Evolutionary conservation across 2,329 filamentous ascomycete genomes (phyloP).

Genomic region (Stagonosporopsis cucurbitacearum): DNA sequence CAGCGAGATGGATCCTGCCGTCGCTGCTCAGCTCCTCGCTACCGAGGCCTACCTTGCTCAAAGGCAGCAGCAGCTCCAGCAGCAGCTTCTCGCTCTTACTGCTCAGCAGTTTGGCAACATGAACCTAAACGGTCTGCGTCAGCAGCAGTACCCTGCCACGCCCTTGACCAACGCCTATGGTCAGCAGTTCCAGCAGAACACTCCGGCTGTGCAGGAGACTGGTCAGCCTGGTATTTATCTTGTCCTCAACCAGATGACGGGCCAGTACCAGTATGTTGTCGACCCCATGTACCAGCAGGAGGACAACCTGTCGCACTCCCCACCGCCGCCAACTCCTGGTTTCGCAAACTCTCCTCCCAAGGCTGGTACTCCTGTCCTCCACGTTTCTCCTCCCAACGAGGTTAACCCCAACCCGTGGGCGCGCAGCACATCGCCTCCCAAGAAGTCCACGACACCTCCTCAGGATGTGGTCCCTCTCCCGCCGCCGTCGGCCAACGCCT

Average conservation of each 20-base stretch:
- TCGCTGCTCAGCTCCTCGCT: slow-evolving; percentile 87
- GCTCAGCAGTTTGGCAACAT: slow-evolving; percentile 60
- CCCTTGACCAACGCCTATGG: slow-evolving; percentile 66
- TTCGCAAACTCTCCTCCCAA: slow-evolving; percentile 48
- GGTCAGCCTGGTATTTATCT: slow-evolving; percentile 78
- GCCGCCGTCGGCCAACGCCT: slow-evolving; percentile 87
- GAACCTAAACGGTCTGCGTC: slow-evolving; percentile 63
- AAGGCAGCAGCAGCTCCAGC: slow-evolving; percentile 92
- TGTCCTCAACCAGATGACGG: slow-evolving; percentile 85
- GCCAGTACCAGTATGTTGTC: slow-evolving; percentile 81
- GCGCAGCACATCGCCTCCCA: slow-evolving; percentile 70
- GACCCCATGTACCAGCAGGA: slow-evolving; percentile 67
- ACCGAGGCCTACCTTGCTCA: slow-evolving; percentile 92
- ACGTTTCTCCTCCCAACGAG: slow-evolving; percentile 79
- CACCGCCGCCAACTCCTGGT: slow-evolving; percentile 55
- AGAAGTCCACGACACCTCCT: slow-evolving; percentile 70
- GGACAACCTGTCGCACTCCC: slow-evolving; percentile 54
- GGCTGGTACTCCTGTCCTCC: slow-evolving; percentile 64
- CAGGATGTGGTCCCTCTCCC: slow-evolving; percentile 77
- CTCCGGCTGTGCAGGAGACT: slow-evolving; percentile 69
- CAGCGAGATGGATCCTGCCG: slow-evolving; percentile 80
- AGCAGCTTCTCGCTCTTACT: slow-evolving; percentile 86
- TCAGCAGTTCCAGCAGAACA: slow-evolving; percentile 70
- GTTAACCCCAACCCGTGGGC: slow-evolving; percentile 58
- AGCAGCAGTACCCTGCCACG: slow-evolving; percentile 60